phyloP scores from a whole-genome alignment of 177 flowering plant genomes.

The Vitis hybrid region DNA sequence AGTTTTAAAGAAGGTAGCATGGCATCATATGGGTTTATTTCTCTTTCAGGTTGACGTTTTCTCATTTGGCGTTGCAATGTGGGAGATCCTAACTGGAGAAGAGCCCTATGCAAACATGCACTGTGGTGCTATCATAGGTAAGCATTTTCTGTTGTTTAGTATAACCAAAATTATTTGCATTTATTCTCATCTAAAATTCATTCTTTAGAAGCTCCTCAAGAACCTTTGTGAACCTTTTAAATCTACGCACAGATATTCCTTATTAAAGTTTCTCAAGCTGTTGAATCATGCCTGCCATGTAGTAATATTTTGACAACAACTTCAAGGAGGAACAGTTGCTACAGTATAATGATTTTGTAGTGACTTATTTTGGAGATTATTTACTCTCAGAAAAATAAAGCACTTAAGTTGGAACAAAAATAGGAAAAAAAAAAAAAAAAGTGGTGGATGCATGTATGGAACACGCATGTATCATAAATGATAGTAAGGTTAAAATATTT shows the following conservation, averaged over 20 bases:
- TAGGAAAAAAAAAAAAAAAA: neutral
- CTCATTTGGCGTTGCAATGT: conserved; percentile 88
- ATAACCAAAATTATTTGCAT: neutral
- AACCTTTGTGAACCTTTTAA: neutral
- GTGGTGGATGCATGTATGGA: neutral
- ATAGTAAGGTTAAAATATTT: neutral
- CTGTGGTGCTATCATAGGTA: conserved; percentile 89
- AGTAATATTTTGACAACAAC: neutral
- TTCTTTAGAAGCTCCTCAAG: neutral
- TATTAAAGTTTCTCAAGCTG: neutral
- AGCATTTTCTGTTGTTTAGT: conserved; percentile 4
- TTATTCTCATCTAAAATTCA: neutral
- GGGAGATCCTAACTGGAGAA: conserved; percentile 79
- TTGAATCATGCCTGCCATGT: neutral
- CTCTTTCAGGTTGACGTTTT: conserved; percentile 78
- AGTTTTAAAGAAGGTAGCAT: neutral
- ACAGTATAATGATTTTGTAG: neutral
- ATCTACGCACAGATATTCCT: neutral
- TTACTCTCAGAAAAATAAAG: neutral
- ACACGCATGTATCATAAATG: neutral
- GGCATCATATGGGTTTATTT: neutral
- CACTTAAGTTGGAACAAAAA: neutral
- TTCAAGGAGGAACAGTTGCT: neutral
- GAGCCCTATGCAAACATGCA: conserved; percentile 88
- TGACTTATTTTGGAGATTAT: neutral